These are phyloP conservation scores for Cardiospermum halicacabum DNA, from an alignment of 345 rosid species.

Conservation along the genomic window DNA sequence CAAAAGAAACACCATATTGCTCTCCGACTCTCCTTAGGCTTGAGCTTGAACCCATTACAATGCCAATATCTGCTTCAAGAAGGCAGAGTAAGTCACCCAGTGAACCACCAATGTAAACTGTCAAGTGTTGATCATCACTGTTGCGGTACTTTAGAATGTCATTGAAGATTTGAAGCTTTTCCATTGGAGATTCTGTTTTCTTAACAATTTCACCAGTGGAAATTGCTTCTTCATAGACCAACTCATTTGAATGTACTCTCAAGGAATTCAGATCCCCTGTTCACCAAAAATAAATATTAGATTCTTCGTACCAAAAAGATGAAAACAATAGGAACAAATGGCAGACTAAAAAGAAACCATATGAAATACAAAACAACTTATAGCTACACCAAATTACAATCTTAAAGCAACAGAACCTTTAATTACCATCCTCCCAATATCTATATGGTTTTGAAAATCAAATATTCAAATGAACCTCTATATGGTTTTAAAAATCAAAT, in stretches of 20 bases:
- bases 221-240: slow-evolving; percentile 35
- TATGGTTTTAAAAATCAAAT: neutral
- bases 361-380: no score
- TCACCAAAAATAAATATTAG: neutral
- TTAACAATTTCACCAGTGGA: slow-evolving; percentile 46
- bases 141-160: slow-evolving; percentile 24
- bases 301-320: neutral
- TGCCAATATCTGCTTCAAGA: slow-evolving; percentile 51
- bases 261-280: slow-evolving; percentile 37
- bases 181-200: slow-evolving; percentile 46
- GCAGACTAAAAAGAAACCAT: neutral
- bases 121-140: slow-evolving; percentile 30
- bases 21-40: slow-evolving; percentile 45
- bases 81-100: slow-evolving; percentile 51
- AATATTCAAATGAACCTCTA: neutral
- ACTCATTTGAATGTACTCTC: slow-evolving; percentile 43
- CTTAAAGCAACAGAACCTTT: no score
- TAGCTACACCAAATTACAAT: no score
- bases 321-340: neutral
- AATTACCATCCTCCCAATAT: no score
- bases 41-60: slow-evolving; percentile 48
- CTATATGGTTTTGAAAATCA: neutral
- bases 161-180: slow-evolving; percentile 35
- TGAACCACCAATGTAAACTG: slow-evolving; percentile 46
- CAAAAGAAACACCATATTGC: slow-evolving; percentile 43